A percentile compares a stretch with the other conserved stretches of the same genome.
Evolutionary conservation across 306 rosid species (phyloP).

Genomic region (Morella rubra): DNA sequence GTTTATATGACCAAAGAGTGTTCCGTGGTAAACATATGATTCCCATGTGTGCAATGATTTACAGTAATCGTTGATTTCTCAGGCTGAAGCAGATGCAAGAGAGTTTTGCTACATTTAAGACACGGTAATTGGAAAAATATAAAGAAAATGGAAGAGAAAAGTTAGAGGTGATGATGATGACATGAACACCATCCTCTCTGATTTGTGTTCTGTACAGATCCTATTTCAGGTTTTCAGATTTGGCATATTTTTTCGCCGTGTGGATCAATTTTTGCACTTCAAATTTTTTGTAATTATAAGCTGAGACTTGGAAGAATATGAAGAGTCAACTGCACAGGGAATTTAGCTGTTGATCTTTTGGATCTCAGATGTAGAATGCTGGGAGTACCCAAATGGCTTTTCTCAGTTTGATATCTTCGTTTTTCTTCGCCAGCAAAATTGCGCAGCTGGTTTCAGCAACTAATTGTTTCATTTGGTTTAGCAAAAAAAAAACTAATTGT

Average conservation of each 20-base stretch:
- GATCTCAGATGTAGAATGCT: too few species aligned
- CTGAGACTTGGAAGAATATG: background rate
- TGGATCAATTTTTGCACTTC: background rate
- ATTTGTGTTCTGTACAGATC: background rate
- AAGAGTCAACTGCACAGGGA: too few species aligned
- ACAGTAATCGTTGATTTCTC: background rate
- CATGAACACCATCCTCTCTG: background rate
- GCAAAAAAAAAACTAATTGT: too few species aligned
- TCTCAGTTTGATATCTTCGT: too few species aligned
- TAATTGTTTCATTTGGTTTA: too few species aligned
- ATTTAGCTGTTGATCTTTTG: too few species aligned
- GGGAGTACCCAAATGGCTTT: too few species aligned
- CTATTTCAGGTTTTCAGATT: background rate
- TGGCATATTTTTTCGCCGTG: background rate
- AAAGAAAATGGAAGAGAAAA: background rate
- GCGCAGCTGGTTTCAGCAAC: too few species aligned
- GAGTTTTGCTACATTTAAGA: background rate
- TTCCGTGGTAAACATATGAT: background rate
- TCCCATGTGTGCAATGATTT: conserved; percentile 13
- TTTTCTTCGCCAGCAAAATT: too few species aligned
- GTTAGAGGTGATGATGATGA: background rate
- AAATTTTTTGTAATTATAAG: background rate
- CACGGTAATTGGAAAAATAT: background rate
- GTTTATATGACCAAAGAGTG: background rate
- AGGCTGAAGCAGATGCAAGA: background rate